Evolutionary conservation across 73 alveolate species (phyloP).

Genomic region (Paramecium bursaria): DNA sequence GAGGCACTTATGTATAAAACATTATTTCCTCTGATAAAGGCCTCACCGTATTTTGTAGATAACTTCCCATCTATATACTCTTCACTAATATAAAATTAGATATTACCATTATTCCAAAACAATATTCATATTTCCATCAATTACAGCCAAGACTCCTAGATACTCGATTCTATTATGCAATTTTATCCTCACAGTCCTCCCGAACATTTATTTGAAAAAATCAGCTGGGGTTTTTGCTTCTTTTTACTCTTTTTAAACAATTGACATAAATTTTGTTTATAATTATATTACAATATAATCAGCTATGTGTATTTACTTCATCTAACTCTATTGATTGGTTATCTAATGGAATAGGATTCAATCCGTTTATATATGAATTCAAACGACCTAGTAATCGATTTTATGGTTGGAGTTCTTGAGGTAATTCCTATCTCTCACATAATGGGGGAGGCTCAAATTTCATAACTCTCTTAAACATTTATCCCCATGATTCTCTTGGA

Average conservation of each 20-base stretch:
- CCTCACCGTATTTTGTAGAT: constrained; percentile 63
- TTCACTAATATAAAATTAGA: background rate
- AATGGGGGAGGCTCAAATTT: constrained; percentile 69
- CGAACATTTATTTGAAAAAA: constrained; percentile 63
- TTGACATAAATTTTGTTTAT: background rate
- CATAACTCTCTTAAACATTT: constrained; percentile 58
- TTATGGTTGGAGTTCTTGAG: constrained; percentile 61
- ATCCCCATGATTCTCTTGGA: constrained; percentile 69
- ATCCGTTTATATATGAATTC: constrained; percentile 52
- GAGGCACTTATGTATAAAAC: constrained; percentile 55
- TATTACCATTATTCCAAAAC: constrained; percentile 61
- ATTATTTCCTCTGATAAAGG: constrained; percentile 67
- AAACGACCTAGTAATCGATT: constrained; percentile 68
- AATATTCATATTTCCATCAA: constrained; percentile 68
- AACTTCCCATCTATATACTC: constrained; percentile 53
- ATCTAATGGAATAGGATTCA: constrained; percentile 49
- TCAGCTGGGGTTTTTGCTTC: constrained; percentile 62
- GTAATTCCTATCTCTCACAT: constrained; percentile 67
- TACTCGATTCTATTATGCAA: constrained; percentile 67
- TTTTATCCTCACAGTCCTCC: constrained; percentile 64
- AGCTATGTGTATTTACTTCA: too few species aligned
- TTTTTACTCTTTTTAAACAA: constrained; percentile 17
- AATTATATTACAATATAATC: too few species aligned
- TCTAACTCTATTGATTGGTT: too few species aligned
- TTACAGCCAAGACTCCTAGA: constrained; percentile 68